Percentiles rank a stretch among this genome's conserved stretches.
Evolutionary conservation across 2,329 filamentous ascomycete genomes (phyloP).

Genomic region (Aspergillus viridinutans): DNA sequence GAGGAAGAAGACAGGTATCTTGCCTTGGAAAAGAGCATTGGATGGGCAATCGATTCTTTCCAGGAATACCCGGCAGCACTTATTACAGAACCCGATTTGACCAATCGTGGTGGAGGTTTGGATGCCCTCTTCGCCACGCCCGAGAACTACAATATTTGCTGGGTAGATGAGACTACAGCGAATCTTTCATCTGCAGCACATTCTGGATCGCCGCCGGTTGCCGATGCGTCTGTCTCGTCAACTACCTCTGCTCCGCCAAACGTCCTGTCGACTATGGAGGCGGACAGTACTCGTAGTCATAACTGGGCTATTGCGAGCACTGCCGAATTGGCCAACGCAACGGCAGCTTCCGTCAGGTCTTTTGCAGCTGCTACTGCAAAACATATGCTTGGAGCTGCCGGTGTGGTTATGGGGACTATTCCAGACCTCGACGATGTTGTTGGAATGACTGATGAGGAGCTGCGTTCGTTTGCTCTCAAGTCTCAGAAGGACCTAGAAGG

Average conservation of each 20-base stretch:
- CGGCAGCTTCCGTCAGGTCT: slow-evolving; percentile 31
- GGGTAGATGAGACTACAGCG: slow-evolving; percentile 36
- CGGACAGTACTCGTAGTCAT: slow-evolving; percentile 35
- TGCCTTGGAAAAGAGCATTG: slow-evolving; percentile 39
- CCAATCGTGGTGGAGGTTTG: slow-evolving; percentile 42
- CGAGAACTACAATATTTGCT: slow-evolving; percentile 44
- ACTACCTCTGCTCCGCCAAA: slow-evolving; percentile 29
- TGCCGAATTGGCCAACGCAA: slow-evolving; percentile 32
- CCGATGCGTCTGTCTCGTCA: slow-evolving; percentile 21
- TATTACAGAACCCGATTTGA: slow-evolving; percentile 38
- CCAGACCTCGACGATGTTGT: slow-evolving; percentile 39
- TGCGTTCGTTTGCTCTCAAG: slow-evolving; percentile 36
- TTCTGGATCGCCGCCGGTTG: slow-evolving; percentile 15
- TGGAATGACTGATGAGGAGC: slow-evolving; percentile 39
- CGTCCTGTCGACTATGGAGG: slow-evolving; percentile 37
- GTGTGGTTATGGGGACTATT: slow-evolving; percentile 27
- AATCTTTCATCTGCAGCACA: slow-evolving; percentile 24
- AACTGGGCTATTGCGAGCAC: slow-evolving; percentile 36
- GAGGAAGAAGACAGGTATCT: slow-evolving; percentile 46
- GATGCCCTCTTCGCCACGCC: slow-evolving; percentile 43
- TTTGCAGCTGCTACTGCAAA: slow-evolving; percentile 35
- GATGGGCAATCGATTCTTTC: slow-evolving; percentile 27
- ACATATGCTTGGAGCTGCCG: slow-evolving; percentile 33
- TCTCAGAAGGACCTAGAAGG: slow-evolving; percentile 64
- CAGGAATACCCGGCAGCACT: slow-evolving; percentile 36